phyloP scores from a whole-genome alignment of 345 rosid species.

The Ceriops zippeliana region DNA sequence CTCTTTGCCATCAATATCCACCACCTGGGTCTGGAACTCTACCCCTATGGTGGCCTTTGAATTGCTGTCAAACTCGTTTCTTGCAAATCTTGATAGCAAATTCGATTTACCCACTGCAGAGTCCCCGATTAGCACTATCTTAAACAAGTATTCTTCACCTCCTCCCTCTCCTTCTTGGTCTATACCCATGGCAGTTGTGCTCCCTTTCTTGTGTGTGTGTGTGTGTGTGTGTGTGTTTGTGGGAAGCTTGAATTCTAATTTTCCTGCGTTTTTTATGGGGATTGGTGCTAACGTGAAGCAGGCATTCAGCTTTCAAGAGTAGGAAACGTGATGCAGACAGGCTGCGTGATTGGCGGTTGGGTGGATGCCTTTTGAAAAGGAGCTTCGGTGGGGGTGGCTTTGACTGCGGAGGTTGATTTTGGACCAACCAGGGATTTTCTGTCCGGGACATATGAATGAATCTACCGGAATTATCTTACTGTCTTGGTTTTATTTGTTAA shows the following conservation, averaged over 20 bases:
- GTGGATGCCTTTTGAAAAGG: not conserved
- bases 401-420: conserved; percentile 3
- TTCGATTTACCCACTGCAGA: conserved; percentile 96
- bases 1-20: conserved; percentile 86
- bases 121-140: conserved; percentile 89
- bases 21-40: conserved; percentile 78
- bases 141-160: conserved; percentile 79
- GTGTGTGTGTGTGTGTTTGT: not conserved
- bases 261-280: not conserved
- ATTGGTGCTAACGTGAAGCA: conserved; percentile 3
- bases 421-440: too few species aligned
- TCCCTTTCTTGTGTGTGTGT: not conserved
- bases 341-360: conserved; percentile 32
- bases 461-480: too few species aligned
- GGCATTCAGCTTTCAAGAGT: not conserved
- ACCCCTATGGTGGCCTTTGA: conserved; percentile 95
- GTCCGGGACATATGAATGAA: too few species aligned
- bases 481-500: too few species aligned
- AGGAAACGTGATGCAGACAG: not conserved
- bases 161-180: conserved; percentile 53
- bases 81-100: conserved; percentile 67
- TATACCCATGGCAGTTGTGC: conserved; percentile 37
- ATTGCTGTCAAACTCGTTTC: conserved; percentile 81
- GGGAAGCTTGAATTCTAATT: not conserved
- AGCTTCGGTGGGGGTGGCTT: conserved; percentile 6